Conservation (phyloP, 805 yeast species). For the Myxozyma melibiosi region DNA sequence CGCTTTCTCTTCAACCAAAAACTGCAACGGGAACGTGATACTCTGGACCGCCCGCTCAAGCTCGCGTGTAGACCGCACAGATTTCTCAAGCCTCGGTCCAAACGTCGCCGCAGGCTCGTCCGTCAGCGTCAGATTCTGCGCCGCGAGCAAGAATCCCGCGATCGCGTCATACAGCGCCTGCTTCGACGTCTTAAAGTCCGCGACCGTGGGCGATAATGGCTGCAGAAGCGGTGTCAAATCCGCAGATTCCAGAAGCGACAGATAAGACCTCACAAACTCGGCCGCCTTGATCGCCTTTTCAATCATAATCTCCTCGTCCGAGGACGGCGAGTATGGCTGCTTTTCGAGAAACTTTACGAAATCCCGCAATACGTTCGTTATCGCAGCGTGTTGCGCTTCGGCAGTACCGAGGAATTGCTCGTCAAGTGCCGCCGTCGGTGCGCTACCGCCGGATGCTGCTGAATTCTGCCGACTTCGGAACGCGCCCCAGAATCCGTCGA, state of each 20-base stretch:
- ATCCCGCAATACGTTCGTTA: constrained; percentile 20
- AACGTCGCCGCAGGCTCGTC: background rate
- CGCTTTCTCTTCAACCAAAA: constrained; percentile 29
- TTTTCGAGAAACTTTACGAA: constrained; percentile 17
- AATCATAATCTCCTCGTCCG: constrained; percentile 18
- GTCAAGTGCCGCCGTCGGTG: constrained; percentile 6
- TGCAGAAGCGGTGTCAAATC: constrained; percentile 35
- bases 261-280: constrained; percentile 30
- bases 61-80: constrained; percentile 11
- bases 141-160: constrained; percentile 61
- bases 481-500: constrained; percentile 13
- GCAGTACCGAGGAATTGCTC: constrained; percentile 9
- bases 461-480: constrained; percentile 10
- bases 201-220: constrained; percentile 27
- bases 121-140: constrained; percentile 64
- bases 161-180: constrained; percentile 64
- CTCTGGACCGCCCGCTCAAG: constrained; percentile 22
- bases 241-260: constrained; percentile 45
- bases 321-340: constrained; percentile 9
- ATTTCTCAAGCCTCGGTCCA: constrained; percentile 4
- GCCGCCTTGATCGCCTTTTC: constrained; percentile 18
- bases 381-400: constrained; percentile 12
- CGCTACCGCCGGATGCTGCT: constrained; percentile 1
- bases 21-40: constrained; percentile 18
- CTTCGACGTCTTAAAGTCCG: constrained; percentile 70